Base-by-base conservation (phyloP, 768 basidiomycete genomes). In the Kwoniella sp. region DNA sequence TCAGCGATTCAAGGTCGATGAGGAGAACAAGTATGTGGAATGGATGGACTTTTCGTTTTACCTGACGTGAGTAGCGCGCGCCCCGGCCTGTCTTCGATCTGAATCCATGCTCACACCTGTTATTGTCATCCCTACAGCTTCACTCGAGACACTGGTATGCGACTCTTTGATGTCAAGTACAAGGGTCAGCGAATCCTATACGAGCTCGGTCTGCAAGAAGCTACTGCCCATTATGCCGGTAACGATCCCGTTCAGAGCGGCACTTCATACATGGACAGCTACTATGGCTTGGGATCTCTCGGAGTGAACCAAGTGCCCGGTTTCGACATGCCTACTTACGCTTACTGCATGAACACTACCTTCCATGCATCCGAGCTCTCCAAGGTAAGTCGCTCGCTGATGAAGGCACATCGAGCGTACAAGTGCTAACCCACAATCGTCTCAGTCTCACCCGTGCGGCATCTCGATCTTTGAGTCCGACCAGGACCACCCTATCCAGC, bases 171-270 rank as follows among this genome's bases (percentile, higher is more conserved):
- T 71, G 82, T 88, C 47, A 81, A 83, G 3, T 86, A 88, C 81
- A 80, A 82, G 50, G 83, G 83, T 9, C 86, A 87, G 71, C 75
- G 87, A 30, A 85, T 89, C 45, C 83, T 88, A 37, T 89, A 88
- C 66, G 85, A 87, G 80, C 83, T 87, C 9, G 80, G 82, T 2
- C 86, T 87, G 11, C 87, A 88, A 72, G 87, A 88, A 70, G 87
- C 86, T 1, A 75, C 74, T 45, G 72, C 72, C 0, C 74, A 76
- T 58, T 69, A 72, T 57, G 55, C 85, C 37, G 87, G 88, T 0
- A 85, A 85, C 68, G 87, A 88, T 69, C 88, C 88, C 9, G 82
- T 85, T 68, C 87, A 88, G 75, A 77, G 84, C 5, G 84, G 85
- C 0, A 86, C 87, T 4, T 86, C 86, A 0, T 88, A 86, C 84